A percentile compares a stretch with the other conserved stretches of the same genome.
phyloP scores from a whole-genome alignment of 169 alveolate genomes.

The Toxoplasma gondii region DNA sequence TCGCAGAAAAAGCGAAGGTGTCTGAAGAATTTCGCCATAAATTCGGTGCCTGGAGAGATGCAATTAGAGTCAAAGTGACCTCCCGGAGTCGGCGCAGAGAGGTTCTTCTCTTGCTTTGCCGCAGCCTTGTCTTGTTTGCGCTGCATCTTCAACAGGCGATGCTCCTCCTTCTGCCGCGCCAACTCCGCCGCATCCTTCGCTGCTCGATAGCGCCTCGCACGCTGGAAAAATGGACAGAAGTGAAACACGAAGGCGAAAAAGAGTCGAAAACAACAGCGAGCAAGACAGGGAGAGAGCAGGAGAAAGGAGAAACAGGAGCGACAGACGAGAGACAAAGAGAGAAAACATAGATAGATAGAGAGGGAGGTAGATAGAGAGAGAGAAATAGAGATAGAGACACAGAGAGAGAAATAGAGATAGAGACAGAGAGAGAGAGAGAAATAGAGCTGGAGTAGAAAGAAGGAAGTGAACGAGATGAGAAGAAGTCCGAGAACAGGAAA shows the following conservation, averaged over 20 bases:
- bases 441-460: neutral
- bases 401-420: neutral
- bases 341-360: no score
- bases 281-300: neutral
- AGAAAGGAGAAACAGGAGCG: neutral
- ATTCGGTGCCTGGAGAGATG: constrained; percentile 99
- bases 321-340: no score
- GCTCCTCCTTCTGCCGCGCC: constrained; percentile 46
- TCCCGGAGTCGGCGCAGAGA: constrained; percentile 1
- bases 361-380: no score
- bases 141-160: constrained; percentile 29
- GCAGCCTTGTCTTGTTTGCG: constrained; percentile 18
- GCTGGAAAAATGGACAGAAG: neutral
- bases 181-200: constrained; percentile 65
- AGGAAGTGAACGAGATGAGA: no score
- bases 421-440: neutral
- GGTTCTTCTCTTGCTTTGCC: neutral
- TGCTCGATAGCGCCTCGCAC: constrained; percentile 69
- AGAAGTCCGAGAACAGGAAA: no score
- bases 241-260: neutral
- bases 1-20: constrained; percentile 86
- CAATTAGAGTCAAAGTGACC: constrained; percentile 95
- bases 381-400: neutral
- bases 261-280: neutral
- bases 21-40: constrained; percentile 92